Conservation (phyloP, 805 yeast species). For the Saccharomycopsis sp. region DNA sequence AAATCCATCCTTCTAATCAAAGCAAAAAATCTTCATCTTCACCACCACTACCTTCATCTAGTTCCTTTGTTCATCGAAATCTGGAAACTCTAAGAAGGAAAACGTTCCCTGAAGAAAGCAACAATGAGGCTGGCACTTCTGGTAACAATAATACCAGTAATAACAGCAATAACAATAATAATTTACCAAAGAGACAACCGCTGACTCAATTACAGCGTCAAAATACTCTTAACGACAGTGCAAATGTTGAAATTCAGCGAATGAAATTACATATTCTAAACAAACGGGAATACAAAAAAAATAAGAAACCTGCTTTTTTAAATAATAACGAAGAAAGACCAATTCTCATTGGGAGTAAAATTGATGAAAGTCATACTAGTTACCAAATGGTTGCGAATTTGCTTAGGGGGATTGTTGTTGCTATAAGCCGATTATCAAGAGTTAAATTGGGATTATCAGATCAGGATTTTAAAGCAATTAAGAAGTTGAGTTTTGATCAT, state of each 20-base stretch:
- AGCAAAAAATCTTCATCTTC: background rate
- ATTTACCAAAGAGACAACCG: background rate
- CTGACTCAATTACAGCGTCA: background rate
- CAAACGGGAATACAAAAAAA: conserved; percentile 16
- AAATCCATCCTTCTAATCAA: background rate
- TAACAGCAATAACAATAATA: background rate
- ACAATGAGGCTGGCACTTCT: background rate
- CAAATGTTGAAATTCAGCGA: conserved; percentile 19
- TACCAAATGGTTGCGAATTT: conserved; percentile 93
- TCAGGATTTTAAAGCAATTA: conserved; percentile 61
- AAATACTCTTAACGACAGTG: conserved; percentile 15
- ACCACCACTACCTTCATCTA: background rate
- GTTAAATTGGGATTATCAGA: conserved; percentile 65
- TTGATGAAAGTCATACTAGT: conserved; percentile 88
- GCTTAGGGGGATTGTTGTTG: conserved; percentile 94
- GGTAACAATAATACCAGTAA: background rate
- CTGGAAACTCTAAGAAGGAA: background rate
- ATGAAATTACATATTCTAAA: conserved; percentile 18
- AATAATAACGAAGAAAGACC: conserved; percentile 7
- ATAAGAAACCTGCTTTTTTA: conserved; percentile 6
- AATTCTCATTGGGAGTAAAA: conserved; percentile 34
- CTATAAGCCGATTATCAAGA: conserved; percentile 89
- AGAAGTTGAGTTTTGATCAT: conserved; percentile 80
- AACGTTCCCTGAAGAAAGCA: conserved; percentile 5
- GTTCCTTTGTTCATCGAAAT: background rate